Base-by-base conservation (phyloP, 108 stramenopile species). In the Stephanodiscus minutulus region DNA sequence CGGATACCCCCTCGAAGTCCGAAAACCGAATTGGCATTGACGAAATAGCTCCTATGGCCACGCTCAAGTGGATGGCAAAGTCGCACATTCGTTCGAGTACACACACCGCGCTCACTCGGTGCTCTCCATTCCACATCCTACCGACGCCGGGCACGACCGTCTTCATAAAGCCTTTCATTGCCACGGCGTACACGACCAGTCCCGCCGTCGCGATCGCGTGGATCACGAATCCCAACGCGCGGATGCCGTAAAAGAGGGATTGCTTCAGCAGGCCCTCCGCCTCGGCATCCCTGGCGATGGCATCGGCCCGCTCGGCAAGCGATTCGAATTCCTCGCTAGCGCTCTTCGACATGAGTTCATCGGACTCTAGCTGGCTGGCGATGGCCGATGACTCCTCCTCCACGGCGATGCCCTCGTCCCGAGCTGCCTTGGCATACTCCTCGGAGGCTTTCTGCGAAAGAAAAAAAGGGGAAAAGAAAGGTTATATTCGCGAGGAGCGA, bases 301-400 rank as follows among this genome's bases (percentile, higher is more conserved):
- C 67, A 68, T 56, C 31, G 11, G 61, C 6, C 28, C 61, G 61
- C 17, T 68, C 62, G 20, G 52, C 57, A 25, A 68, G 37, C 29
- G 75, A 62, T 25, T 68, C 55, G 47, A 76, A 68, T 49, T 76
- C 75, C 64, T 76, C 75, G 7, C 61, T 60, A 1, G 75, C 61
- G 43, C 75, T 76, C 48, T 68, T 20, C 7, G 48, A 50, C 15
- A 76, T n/a, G 10, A 41, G 43, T 33, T 69, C 75, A 41, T 68
- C 62, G 20, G 75, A 63, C 60, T 76, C 59, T 3, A 58, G 9
- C 49, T 68, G 67, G 36, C 58, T 43, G 47, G 44, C 22, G 15
- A 64, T 35, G 1, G 75, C 50, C 15, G 54, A 68, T 0, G 24
- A 25, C 44, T 68, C 62, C 21, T 76, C 75, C 33, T 68, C 54